Evolutionary conservation across 352 stramenopile genomes (phyloP), one percentile per base, ranked within the genome.

Genomic region (Phytophthora foliorum): DNA sequence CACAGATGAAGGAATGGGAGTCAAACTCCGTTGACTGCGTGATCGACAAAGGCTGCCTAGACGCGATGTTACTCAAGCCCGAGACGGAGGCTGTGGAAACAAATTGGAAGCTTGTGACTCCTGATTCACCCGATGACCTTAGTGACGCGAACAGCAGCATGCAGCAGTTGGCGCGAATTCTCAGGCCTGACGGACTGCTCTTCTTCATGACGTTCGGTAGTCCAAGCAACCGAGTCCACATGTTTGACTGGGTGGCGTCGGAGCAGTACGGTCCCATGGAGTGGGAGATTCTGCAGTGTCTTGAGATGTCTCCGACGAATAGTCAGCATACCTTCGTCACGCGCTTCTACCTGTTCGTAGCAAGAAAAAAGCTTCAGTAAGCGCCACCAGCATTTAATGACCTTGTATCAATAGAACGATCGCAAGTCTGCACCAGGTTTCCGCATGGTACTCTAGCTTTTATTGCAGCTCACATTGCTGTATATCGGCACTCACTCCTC

Each of bases 41-140:
- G 55, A 67, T 88, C 16, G 77, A 89, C 57, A 89, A 89, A 57
- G 80, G 80, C 16, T 86, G 80, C 57, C 55, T 89, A 21, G 80
- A 89, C 64, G 80, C 78, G 17, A 89, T 88, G 80, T 52, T 88
- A 19, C 65, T 88, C 32, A 75, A 76, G 50, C 77, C 72, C 10
- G 80, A 88, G 63, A 88, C 80, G 2, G 69, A 82, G 21, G 67
- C 74, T 6, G 57, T 62, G 10, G 77, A 75, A 24, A 78, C 75
- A 25, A 79, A 76, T 39, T 88, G 77, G 80, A 84, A 84, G 39
- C 51, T 70, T 2, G 63, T 88, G 16, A 59, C 73, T 2, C 44
- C 63, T 2, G 76, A 85, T 66, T 86, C 79, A 17, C 41, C 58
- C 6, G 76, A 80, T 44, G 77, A 84, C 21, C 70, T 86, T 1